These are phyloP conservation scores for Agrocybe praecox DNA, from an alignment of 768 basidiomycete species.

Conservation along the genomic window DNA sequence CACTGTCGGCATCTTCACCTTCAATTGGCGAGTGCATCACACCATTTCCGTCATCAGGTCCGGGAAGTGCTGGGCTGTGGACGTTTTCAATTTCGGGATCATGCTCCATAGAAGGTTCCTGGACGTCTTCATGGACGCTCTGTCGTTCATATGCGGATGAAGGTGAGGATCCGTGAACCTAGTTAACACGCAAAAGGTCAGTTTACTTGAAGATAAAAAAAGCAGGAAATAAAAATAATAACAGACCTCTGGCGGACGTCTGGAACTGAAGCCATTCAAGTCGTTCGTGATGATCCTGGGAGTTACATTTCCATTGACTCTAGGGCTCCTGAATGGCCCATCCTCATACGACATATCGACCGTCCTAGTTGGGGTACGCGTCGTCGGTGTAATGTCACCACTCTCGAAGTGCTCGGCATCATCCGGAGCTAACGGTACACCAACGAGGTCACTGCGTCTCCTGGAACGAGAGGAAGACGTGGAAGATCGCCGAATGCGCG, in stretches of 20 bases:
- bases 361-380: neutral
- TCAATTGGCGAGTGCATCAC: slow-evolving; percentile 9
- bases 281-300: neutral
- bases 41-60: slow-evolving; percentile 3
- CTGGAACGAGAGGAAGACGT: neutral
- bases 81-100: neutral
- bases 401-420: neutral
- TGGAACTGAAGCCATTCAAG: neutral
- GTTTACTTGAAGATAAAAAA: neutral
- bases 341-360: neutral
- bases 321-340: neutral
- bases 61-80: neutral
- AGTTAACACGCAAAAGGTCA: neutral
- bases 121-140: neutral
- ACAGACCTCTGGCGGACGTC: neutral
- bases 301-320: neutral
- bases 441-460: neutral
- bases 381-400: neutral
- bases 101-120: neutral
- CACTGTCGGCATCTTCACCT: neutral
- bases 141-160: neutral
- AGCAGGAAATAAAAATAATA: neutral
- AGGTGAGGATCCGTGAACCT: neutral
- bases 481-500: neutral
- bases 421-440: neutral